Percentiles rank a stretch among this genome's conserved stretches.
Conservation (phyloP, 2,329 filamentous ascomycete species). For the Chaetomiaceae sp. region DNA sequence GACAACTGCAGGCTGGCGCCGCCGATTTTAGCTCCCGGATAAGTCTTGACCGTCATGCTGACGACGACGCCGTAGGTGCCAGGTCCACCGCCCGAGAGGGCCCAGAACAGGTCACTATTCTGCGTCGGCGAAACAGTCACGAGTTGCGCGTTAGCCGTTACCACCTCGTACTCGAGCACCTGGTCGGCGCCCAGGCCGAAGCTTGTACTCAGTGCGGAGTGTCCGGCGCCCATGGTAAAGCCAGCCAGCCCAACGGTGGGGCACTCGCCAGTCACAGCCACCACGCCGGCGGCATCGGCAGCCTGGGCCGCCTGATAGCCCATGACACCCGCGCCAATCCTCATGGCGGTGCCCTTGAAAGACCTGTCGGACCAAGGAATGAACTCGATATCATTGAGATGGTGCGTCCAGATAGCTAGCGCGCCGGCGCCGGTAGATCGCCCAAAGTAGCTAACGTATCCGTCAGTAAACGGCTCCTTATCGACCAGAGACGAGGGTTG, state of each 20-base stretch:
- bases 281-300: conserved; percentile 41
- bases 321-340: conserved; percentile 52
- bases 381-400: conserved; percentile 31
- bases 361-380: conserved; percentile 27
- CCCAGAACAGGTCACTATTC: conserved; percentile 47
- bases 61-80: conserved; percentile 34
- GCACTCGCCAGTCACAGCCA: conserved; percentile 50
- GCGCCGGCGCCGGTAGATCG: conserved; percentile 33
- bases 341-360: conserved; percentile 47
- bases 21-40: conserved; percentile 18
- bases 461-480: not conserved
- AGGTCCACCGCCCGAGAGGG: conserved; percentile 40
- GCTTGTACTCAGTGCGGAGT: conserved; percentile 46
- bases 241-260: conserved; percentile 46
- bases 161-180: conserved; percentile 43
- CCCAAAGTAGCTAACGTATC: conserved; percentile 13
- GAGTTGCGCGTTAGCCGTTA: conserved; percentile 40
- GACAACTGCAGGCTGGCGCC: conserved; percentile 27
- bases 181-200: conserved; percentile 48
- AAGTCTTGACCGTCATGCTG: conserved; percentile 23
- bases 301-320: conserved; percentile 48
- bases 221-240: conserved; percentile 47
- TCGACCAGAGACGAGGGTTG: not conserved
- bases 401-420: conserved; percentile 36
- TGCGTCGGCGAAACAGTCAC: conserved; percentile 36